Conservation (phyloP, 208 protist genomes). For the Wallacemonas collosoma region DNA sequence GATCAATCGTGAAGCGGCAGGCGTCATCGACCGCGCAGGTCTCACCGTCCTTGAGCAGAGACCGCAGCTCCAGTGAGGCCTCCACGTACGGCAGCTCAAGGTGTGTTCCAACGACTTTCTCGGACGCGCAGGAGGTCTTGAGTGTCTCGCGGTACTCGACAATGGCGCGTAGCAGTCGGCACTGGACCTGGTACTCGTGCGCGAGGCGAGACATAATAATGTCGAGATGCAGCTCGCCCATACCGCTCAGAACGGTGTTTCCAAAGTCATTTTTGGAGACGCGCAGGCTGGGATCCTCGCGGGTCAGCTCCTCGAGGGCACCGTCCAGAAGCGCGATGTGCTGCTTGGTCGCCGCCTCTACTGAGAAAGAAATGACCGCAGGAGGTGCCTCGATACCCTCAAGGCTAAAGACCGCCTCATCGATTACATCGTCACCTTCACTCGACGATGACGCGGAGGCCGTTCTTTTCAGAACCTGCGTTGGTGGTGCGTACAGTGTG, state of each 20-base stretch:
- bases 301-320: slow-evolving; percentile 91
- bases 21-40: slow-evolving; percentile 20
- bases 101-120: slow-evolving; percentile 31
- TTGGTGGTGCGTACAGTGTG: slow-evolving; percentile 66
- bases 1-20: slow-evolving; percentile 57
- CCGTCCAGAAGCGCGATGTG: slow-evolving; percentile 89
- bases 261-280: slow-evolving; percentile 83
- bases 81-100: slow-evolving; percentile 77
- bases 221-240: slow-evolving; percentile 96
- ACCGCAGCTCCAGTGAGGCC: slow-evolving; percentile 52
- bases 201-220: slow-evolving; percentile 95
- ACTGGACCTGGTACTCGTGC: slow-evolving; percentile 91
- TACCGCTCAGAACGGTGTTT: slow-evolving; percentile 95
- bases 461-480: slow-evolving; percentile 20
- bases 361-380: slow-evolving; percentile 95
- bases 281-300: slow-evolving; percentile 95
- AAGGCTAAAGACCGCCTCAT: slow-evolving; percentile 64
- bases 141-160: slow-evolving; percentile 88
- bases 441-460: background rate
- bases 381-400: slow-evolving; percentile 93
- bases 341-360: slow-evolving; percentile 89
- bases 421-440: background rate
- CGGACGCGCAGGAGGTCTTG: slow-evolving; percentile 18
- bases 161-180: slow-evolving; percentile 82
- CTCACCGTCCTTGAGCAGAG: slow-evolving; percentile 43